Evolutionary conservation across 371 early-diverging fungal species (phyloP).

Genomic region (Zancudomyces culisetae): DNA sequence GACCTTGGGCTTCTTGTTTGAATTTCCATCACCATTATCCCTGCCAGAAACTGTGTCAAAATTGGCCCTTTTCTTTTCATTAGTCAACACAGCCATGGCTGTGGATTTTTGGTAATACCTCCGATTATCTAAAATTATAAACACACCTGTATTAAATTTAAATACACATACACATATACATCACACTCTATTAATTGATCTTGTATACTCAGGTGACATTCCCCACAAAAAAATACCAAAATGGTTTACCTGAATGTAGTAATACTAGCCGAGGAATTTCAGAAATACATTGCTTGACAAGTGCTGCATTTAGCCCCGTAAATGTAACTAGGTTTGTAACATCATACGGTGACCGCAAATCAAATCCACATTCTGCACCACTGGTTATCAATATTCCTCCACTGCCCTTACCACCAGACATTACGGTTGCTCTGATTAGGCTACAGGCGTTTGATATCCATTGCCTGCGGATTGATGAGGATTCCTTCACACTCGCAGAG

Average conservation of each 20-base stretch:
- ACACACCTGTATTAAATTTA: too few species aligned
- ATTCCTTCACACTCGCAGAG: constrained; percentile 30
- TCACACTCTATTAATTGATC: too few species aligned
- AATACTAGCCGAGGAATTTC: constrained; percentile 12
- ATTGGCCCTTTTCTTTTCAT: too few species aligned
- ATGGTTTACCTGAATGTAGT: constrained; percentile 9
- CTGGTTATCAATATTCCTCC: constrained; percentile 74
- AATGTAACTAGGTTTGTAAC: constrained; percentile 47
- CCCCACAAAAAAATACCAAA: too few species aligned
- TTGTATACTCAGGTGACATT: too few species aligned
- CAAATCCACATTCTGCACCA: constrained; percentile 55
- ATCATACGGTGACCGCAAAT: constrained; percentile 66
- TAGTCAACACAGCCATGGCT: background rate
- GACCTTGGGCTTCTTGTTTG: background rate
- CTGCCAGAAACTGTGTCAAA: background rate
- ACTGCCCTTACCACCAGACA: constrained; percentile 72
- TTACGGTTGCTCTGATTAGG: constrained; percentile 54
- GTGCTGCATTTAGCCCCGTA: constrained; percentile 17
- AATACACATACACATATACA: too few species aligned
- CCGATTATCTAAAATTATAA: too few species aligned
- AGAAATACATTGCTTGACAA: constrained; percentile 15
- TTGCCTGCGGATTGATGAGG: constrained; percentile 12
- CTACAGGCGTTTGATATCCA: constrained; percentile 47
- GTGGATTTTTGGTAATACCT: constrained; percentile 1
- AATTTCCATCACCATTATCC: background rate